These are phyloP conservation scores for Saccharomycopsis microspora DNA, from an alignment of 805 yeast genomes.

Conservation along the genomic window DNA sequence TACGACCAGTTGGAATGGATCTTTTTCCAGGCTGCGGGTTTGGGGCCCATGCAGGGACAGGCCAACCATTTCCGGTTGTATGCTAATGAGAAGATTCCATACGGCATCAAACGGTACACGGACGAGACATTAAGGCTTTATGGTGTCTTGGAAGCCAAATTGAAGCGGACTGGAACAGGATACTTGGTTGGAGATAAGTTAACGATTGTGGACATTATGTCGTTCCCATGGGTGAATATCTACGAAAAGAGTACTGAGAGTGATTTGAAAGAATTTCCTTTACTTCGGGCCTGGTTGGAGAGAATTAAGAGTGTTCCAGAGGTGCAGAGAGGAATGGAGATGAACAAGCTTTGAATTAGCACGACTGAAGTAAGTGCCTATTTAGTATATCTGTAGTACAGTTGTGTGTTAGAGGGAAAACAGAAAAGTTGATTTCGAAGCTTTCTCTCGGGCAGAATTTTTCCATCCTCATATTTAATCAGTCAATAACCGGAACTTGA, in stretches of 20 bases:
- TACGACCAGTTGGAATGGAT: slow-evolving; percentile 44
- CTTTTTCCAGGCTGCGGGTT: slow-evolving; percentile 45
- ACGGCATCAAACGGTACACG: slow-evolving; percentile 39
- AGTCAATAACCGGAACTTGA: too few relatives aligned
- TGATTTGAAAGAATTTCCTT: slow-evolving; percentile 27
- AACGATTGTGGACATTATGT: slow-evolving; percentile 46
- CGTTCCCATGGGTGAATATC: slow-evolving; percentile 34
- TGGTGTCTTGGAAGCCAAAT: slow-evolving; percentile 41
- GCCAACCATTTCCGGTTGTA: slow-evolving; percentile 33
- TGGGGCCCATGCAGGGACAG: slow-evolving; percentile 58
- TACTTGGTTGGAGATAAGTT: slow-evolving; percentile 51
- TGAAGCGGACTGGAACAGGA: slow-evolving; percentile 36
- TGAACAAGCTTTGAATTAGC: slow-evolving; percentile 2
- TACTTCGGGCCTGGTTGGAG: slow-evolving; percentile 30
- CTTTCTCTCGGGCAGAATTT: too few relatives aligned
- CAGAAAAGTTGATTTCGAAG: too few relatives aligned
- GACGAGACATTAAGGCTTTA: slow-evolving; percentile 42
- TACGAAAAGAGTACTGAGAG: slow-evolving; percentile 21
- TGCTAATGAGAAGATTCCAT: slow-evolving; percentile 42
- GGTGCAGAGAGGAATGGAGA: slow-evolving; percentile 23
- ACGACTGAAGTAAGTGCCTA: too few relatives aligned
- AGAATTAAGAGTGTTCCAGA: slow-evolving; percentile 25
- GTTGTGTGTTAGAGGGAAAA: too few relatives aligned
- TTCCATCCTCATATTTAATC: too few relatives aligned
- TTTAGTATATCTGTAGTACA: too few relatives aligned